Percentiles rank a stretch among this genome's conserved stretches.
Evolutionary conservation across 2,329 filamentous ascomycete genomes (phyloP).

Genomic region (Alternaria ventricosa): DNA sequence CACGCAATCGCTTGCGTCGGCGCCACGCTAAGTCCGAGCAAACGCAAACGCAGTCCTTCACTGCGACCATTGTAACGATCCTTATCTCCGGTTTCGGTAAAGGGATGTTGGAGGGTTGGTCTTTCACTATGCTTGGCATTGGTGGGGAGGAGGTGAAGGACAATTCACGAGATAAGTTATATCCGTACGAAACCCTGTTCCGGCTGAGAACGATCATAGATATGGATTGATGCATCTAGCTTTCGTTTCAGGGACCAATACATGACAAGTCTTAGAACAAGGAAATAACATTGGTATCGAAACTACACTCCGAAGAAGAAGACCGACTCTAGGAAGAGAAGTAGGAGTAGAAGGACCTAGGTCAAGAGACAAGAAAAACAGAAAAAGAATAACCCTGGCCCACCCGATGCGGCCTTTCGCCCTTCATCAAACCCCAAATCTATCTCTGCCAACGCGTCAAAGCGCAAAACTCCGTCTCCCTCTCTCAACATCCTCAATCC

Average conservation of each 20-base stretch:
- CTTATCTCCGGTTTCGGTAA: background rate
- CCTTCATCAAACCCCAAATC: background rate
- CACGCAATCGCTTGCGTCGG: background rate
- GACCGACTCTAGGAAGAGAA: background rate
- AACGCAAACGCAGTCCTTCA: background rate
- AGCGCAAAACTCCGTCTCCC: background rate
- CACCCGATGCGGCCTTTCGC: background rate
- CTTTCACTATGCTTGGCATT: background rate
- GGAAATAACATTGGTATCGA: background rate
- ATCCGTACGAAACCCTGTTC: too few species aligned
- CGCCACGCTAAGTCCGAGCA: background rate
- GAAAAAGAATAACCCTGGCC: background rate
- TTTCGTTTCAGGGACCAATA: too few species aligned
- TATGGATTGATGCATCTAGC: too few species aligned
- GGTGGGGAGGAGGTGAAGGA: background rate
- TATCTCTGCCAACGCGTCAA: background rate
- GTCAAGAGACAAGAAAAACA: background rate
- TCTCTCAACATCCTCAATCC: slow-evolving; percentile 1
- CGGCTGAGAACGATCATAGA: too few species aligned
- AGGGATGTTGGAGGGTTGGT: background rate
- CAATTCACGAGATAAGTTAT: background rate
- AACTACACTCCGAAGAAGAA: background rate
- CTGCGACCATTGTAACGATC: too few species aligned
- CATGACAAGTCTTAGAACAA: background rate
- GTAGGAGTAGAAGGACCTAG: background rate